A percentile compares a stretch with the other conserved stretches of the same genome.
These are phyloP conservation scores for Carex littledalei DNA, from an alignment of 176 grass and related monocot species.

Conservation along the genomic window DNA sequence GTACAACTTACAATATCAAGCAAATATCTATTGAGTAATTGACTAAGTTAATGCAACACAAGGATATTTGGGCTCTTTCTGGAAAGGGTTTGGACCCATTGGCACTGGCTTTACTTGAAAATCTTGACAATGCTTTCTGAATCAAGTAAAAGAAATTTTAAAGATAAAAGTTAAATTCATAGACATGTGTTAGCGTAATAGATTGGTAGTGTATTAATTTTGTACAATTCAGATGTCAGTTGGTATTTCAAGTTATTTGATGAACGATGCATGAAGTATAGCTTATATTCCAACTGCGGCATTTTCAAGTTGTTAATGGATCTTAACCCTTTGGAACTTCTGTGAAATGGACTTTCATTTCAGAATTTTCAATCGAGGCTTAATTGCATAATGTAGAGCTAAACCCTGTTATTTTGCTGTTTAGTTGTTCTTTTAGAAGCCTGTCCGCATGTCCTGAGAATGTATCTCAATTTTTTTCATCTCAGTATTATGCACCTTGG, in stretches of 20 bases:
- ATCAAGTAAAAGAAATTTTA: background rate
- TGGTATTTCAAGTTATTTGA: too few species aligned
- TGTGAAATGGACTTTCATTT: background rate
- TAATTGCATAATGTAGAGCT: background rate
- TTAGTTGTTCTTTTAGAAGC: background rate
- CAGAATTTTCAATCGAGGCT: background rate
- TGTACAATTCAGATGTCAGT: background rate
- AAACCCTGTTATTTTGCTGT: too few species aligned
- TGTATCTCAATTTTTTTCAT: constrained; percentile 20
- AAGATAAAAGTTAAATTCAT: background rate
- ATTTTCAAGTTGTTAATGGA: background rate
- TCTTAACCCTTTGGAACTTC: background rate
- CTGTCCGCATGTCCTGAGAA: background rate
- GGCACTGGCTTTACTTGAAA: background rate
- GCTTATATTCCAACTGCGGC: background rate
- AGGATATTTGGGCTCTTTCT: background rate
- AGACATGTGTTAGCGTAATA: background rate
- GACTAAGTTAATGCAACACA: background rate
- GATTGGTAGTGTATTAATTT: background rate
- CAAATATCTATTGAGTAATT: constrained; percentile 1
- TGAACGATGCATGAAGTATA: constrained; percentile 13
- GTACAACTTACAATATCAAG: constrained; percentile 31
- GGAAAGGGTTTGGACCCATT: background rate
- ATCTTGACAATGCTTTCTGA: background rate
- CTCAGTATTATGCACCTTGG: constrained; percentile 30